Evolutionary conservation across 257 asterid species (phyloP), one percentile per base, ranked within the genome.

Genomic region (Fraxinus anomala): DNA sequence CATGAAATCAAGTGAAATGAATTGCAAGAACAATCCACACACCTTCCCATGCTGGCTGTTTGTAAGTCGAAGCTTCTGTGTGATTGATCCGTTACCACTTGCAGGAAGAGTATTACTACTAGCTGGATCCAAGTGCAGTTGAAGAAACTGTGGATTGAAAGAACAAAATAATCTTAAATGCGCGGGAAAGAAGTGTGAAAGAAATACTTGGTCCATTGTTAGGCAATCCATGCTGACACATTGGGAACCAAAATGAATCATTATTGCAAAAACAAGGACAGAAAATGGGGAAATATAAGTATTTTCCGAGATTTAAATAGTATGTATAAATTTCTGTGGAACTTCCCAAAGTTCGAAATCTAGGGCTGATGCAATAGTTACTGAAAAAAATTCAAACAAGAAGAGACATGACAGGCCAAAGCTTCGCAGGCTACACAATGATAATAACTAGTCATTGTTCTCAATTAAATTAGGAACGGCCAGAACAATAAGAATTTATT

Each of bases 41-140:
- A 93, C 99, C 97, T 96, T 96, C 80, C 98, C 97, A 19, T 89
- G 97, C 80, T 92, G 98, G 87, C 90, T 92, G 87, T 96, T 96
- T 71, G 97, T 84, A 85, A 96, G 84, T 82, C 88, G 83, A 77
- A 96, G 86, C 75, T 85, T 93, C 85, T 96, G 99, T 12, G 92
- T 83, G 83, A 93, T 87, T 66, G 88, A 83, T 76, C 97, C 98
- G 28, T 85, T 80, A 44, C 94, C 91, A 81, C 82, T 87, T 26
- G 89, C 94, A 73, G 96, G 94, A 79, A 96, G 97, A 28, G 88
- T 88, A 77, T 82, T 91, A 73, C 95, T 79, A 82, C 97, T 96
- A 63, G 99, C 99, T 54, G 98, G 95, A 39, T 96, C 98, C 97
- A 96, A 83, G 86, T 93, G 94, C 87, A 96, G 79, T 83, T 96